Percentiles rank a stretch among this genome's conserved stretches.
Conservation (phyloP, 257 asterid genomes). For the Hygrophila difformis region DNA sequence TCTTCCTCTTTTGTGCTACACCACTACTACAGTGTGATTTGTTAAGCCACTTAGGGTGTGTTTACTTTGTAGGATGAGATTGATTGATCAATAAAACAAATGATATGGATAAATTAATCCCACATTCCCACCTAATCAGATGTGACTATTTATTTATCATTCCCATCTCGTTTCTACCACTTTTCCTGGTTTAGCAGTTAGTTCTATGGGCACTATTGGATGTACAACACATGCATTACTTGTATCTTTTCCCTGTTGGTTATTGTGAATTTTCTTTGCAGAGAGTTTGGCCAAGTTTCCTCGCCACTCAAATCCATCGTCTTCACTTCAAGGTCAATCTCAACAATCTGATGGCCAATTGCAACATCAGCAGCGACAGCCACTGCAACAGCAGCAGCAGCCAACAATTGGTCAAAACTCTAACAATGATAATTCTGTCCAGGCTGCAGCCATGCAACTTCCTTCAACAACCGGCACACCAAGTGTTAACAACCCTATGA, state of each 20-base stretch:
- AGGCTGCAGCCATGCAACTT: constrained; percentile 39
- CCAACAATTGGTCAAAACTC: constrained; percentile 46
- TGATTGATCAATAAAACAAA: too few relatives aligned
- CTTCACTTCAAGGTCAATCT: constrained; percentile 49
- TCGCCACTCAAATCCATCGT: constrained; percentile 50
- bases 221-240: background rate
- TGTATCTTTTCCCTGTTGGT: background rate
- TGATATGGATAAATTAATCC: too few relatives aligned
- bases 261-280: constrained; percentile 24
- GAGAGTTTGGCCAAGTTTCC: constrained; percentile 95
- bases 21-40: background rate
- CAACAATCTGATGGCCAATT: constrained; percentile 55
- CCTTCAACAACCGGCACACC: constrained; percentile 42
- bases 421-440: constrained; percentile 41
- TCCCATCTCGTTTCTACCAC: background rate
- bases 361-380: constrained; percentile 42
- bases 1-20: too few relatives aligned
- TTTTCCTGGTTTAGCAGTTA: background rate
- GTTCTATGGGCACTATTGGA: background rate
- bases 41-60: background rate
- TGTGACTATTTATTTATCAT: background rate
- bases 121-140: background rate
- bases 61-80: too few relatives aligned
- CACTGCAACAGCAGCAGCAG: constrained; percentile 39
- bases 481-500: constrained; percentile 34